phyloP scores from a whole-genome alignment of 2,329 filamentous ascomycete genomes.

The Penicillium sp. region DNA sequence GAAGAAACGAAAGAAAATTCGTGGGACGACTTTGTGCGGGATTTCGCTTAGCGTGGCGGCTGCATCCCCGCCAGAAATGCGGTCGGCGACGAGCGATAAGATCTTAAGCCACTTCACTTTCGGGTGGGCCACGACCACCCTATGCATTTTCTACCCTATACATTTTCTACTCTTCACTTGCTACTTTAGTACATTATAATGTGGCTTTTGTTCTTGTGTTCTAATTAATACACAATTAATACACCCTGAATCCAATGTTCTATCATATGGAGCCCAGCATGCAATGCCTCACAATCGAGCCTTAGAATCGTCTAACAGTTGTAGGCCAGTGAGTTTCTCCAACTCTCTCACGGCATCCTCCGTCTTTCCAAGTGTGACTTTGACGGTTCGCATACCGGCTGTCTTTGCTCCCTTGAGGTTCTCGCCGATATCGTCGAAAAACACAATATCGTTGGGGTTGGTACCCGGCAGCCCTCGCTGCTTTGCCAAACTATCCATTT shows the following conservation, averaged over 20 bases:
- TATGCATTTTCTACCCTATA: background rate
- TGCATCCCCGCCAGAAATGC: conserved; percentile 36
- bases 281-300: conserved; percentile 33
- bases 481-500: conserved; percentile 65
- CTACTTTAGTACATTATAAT: no score
- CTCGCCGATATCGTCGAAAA: conserved; percentile 91
- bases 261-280: no score
- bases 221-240: background rate
- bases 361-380: conserved; percentile 76
- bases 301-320: conserved; percentile 42
- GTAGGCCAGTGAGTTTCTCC: conserved; percentile 72
- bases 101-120: background rate
- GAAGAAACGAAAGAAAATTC: conserved; percentile 34
- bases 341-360: conserved; percentile 81
- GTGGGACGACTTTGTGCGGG: conserved; percentile 44
- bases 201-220: background rate
- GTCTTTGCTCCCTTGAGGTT: conserved; percentile 80
- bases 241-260: no score
- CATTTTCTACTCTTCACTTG: no score
- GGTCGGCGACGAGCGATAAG: conserved; percentile 43
- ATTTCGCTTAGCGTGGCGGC: conserved; percentile 43
- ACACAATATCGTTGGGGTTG: conserved; percentile 70
- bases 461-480: conserved; percentile 60
- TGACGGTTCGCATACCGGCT: conserved; percentile 78
- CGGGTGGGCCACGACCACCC: background rate